phyloP scores from a whole-genome alignment of 495 filamentous ascomycete genomes.

The Aspergillus asperescens region DNA sequence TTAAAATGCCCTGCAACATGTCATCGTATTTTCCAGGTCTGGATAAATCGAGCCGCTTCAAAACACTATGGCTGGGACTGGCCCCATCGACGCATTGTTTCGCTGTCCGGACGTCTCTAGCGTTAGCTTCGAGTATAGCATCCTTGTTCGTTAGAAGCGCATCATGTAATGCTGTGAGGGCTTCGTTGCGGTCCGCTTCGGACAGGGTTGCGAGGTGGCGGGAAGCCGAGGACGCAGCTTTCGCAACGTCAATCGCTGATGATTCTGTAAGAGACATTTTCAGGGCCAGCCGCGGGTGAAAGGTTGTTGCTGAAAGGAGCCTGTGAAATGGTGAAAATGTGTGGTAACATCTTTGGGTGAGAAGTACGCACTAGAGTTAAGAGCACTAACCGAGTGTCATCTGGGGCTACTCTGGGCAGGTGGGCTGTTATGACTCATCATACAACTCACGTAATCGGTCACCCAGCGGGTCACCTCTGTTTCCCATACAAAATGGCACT shows the following conservation, averaged over 20 bases:
- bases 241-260: conserved; percentile 59
- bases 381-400: background rate
- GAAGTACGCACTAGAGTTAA: background rate
- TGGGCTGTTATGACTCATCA: background rate
- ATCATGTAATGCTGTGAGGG: conserved; percentile 72
- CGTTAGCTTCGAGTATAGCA: conserved; percentile 80
- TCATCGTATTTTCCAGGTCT: conserved; percentile 91
- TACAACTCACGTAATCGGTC: no score
- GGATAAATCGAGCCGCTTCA: conserved; percentile 84
- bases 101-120: conserved; percentile 69
- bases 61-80: conserved; percentile 71
- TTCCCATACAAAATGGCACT: no score
- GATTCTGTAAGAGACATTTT: conserved; percentile 74
- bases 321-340: background rate
- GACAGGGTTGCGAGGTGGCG: conserved; percentile 63
- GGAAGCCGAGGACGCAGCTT: conserved; percentile 64
- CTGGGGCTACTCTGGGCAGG: background rate
- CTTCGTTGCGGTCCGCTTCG: conserved; percentile 66
- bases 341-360: background rate
- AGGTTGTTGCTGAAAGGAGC: background rate
- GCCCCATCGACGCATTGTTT: conserved; percentile 66
- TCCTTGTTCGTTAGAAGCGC: conserved; percentile 62
- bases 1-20: conserved; percentile 92
- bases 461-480: no score
- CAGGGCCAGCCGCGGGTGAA: background rate